phyloP scores from a whole-genome alignment of 108 stramenopile species.

The Licmophora abbreviata region DNA sequence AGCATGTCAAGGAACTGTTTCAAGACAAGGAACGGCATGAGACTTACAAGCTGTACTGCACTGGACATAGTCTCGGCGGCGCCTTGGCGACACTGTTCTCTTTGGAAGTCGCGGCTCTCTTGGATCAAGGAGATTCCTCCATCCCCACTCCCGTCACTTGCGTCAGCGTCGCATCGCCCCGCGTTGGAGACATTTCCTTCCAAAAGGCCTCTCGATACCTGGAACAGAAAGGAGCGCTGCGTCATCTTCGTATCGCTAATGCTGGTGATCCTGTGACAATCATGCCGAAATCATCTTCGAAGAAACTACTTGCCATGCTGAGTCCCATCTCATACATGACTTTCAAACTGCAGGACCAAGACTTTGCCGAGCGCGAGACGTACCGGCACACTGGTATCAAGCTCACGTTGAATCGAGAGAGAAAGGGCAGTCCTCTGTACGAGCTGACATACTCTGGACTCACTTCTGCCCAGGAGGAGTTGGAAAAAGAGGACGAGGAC shows the following conservation, averaged over 20 bases:
- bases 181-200: constrained; percentile 3
- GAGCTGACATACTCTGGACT: neutral
- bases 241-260: constrained; percentile 42
- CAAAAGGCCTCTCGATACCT: constrained; percentile 4
- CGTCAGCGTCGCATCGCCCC: constrained; percentile 15
- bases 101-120: constrained; percentile 19
- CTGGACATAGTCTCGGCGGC: constrained; percentile 31
- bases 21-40: neutral
- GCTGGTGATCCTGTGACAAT: constrained; percentile 39
- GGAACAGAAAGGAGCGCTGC: constrained; percentile 33
- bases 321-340: constrained; percentile 11
- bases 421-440: neutral
- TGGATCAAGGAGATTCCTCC: neutral
- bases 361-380: constrained; percentile 12
- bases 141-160: constrained; percentile 13
- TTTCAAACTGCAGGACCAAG: constrained; percentile 4
- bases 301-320: constrained; percentile 5
- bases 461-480: neutral
- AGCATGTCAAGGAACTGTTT: neutral
- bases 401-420: constrained; percentile 4
- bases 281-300: constrained; percentile 1
- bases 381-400: constrained; percentile 14
- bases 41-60: constrained; percentile 3
- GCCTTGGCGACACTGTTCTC: constrained; percentile 35
- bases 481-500: neutral